Evolutionary conservation across 2,329 filamentous ascomycete genomes (phyloP).

Genomic region (Pestalotiopsis sp.): DNA sequence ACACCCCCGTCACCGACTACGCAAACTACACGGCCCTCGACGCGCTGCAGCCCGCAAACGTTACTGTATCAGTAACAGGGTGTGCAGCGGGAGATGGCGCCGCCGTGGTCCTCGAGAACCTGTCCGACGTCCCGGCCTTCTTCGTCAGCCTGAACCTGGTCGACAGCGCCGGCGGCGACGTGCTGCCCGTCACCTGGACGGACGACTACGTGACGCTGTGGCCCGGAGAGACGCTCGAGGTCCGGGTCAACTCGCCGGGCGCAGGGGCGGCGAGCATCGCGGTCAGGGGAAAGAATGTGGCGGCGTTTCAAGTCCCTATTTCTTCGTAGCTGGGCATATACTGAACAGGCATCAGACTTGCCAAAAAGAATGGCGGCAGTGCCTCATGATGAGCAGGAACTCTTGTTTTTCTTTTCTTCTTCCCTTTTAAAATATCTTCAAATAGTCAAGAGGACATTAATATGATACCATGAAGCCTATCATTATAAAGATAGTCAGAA

Average conservation of each 20-base stretch:
- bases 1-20: constrained; percentile 56
- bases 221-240: constrained; percentile 51
- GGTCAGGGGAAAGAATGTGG: constrained; percentile 1
- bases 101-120: constrained; percentile 51
- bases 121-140: constrained; percentile 53
- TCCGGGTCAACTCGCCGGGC: constrained; percentile 31
- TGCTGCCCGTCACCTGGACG: constrained; percentile 57
- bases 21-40: constrained; percentile 49
- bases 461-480: neutral
- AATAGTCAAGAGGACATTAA: neutral
- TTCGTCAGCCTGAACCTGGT: constrained; percentile 57
- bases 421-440: neutral
- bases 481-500: too few species aligned
- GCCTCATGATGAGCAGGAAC: neutral
- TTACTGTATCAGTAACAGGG: constrained; percentile 11
- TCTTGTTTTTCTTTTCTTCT: neutral
- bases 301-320: neutral
- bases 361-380: neutral
- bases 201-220: constrained; percentile 67
- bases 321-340: too few species aligned
- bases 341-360: too few species aligned
- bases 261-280: neutral
- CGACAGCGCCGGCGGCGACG: constrained; percentile 42
- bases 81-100: constrained; percentile 13
- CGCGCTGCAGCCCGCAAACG: constrained; percentile 32